Base-by-base conservation (phyloP, 805 yeast genomes). In the Nakazawaea sp. region DNA sequence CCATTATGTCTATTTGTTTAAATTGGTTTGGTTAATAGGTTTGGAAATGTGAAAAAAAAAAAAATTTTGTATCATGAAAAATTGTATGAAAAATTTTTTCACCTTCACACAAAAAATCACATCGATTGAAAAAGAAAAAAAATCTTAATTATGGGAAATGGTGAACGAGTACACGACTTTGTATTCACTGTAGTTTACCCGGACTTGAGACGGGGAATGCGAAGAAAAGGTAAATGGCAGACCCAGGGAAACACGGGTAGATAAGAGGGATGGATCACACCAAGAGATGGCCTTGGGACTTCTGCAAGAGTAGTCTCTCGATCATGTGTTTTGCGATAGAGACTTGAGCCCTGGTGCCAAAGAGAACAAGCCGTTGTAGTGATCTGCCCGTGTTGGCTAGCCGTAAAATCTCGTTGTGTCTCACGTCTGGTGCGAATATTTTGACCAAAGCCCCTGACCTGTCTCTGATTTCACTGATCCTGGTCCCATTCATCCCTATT, bases 1-100 rank as follows among this genome's bases (percentile, higher is more conserved):
- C 85, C 89, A 81, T 81, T 68, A 68, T 71, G 51, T 36, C 20
- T 23, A 27, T 15, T 24, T 23, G 28, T 28, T 27, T 18, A 18
- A 7, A 30, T 17, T 4, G 6, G 10, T 18, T 4, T 7, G 11
- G 4, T 7, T 10, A 8, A 27, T 12, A 27, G 6, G 15, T 28
- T 28, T 28, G 8, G 8, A 12, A 5, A 12, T 17, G 20, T 7
- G 31, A 13, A 16, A 28, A 28, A 28, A 28, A 18, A 33, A 33
- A 17, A 26, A 26, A 7, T 25, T 18, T 24, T 24, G 21, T n/a
- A 12, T 16, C 15, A 9, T 19, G 24, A 20, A 28, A 25, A 27
- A 21, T 23, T 13, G n/a, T n/a, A n/a, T 36, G 33, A 40, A 21
- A 41, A 13, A 28, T 33, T 36, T 26, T 24, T n/a, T 27, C 12